These are phyloP conservation scores for Dendrocalamus sinicus DNA, from an alignment of 176 grass and related monocot genomes.

Conservation along the genomic window DNA sequence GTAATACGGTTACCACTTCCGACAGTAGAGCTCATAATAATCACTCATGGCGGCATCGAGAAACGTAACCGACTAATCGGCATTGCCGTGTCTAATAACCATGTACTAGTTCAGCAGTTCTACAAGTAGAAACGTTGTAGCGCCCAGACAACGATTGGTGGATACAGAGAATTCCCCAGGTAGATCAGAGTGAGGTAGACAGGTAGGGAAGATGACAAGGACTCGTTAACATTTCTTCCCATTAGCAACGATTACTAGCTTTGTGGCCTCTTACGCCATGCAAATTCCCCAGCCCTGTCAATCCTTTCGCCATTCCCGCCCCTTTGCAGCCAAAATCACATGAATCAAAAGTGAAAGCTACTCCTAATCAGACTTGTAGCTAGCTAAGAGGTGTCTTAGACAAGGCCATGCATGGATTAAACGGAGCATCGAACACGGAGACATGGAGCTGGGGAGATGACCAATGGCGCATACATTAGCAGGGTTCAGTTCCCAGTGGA, in stretches of 20 bases:
- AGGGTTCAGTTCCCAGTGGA: too few species aligned
- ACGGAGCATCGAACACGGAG: background rate
- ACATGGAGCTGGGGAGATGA: background rate
- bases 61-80: background rate
- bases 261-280: slow-evolving; percentile 35
- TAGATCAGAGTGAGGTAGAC: background rate
- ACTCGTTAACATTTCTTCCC: slow-evolving; percentile 34
- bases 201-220: slow-evolving; percentile 25
- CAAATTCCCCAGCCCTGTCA: slow-evolving; percentile 21
- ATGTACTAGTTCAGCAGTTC: background rate
- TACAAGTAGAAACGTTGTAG: background rate
- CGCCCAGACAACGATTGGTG: background rate
- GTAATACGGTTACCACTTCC: background rate
- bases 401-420: slow-evolving; percentile 32
- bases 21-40: background rate
- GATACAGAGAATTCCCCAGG: slow-evolving; percentile 18
- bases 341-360: slow-evolving; percentile 39
- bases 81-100: background rate
- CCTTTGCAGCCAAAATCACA: slow-evolving; percentile 27
- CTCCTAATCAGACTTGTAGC: slow-evolving; percentile 4
- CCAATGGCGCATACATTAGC: background rate
- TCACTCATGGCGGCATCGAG: background rate
- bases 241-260: slow-evolving; percentile 46
- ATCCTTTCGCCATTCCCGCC: background rate
- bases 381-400: slow-evolving; percentile 26